Conservation (phyloP, 2,329 filamentous ascomycete genomes). For the Sphaerulina populicola region DNA sequence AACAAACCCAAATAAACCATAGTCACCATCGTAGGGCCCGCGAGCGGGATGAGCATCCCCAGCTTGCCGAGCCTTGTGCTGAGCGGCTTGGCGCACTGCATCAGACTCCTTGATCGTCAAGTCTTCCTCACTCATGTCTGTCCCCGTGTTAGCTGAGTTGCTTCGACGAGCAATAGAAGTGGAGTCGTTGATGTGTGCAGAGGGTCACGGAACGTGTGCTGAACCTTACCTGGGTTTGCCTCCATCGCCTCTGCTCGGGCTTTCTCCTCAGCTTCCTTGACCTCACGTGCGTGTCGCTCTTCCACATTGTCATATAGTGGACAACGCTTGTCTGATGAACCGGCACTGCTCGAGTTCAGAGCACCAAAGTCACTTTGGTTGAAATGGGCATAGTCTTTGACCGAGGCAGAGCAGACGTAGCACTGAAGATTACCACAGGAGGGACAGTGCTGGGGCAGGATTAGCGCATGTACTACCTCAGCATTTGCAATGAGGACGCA, state of each 20-base stretch:
- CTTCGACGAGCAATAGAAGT: not conserved
- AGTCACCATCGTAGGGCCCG: not conserved
- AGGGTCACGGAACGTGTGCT: not conserved
- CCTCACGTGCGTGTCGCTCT: constrained; percentile 54
- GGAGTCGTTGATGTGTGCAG: not conserved
- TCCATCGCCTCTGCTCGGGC: constrained; percentile 49
- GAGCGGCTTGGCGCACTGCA: constrained; percentile 17
- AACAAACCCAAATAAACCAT: constrained; percentile 3
- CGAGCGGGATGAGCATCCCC: not conserved
- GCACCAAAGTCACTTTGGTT: constrained; percentile 37
- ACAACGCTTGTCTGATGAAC: constrained; percentile 44
- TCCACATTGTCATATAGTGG: constrained; percentile 58
- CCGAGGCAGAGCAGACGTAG: constrained; percentile 61
- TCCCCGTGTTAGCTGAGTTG: not conserved
- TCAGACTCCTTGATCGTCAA: constrained; percentile 55
- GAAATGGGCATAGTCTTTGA: constrained; percentile 64
- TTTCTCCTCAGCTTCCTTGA: constrained; percentile 52
- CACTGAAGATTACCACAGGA: constrained; percentile 50
- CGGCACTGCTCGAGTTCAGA: constrained; percentile 32
- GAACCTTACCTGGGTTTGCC: constrained; percentile 45
- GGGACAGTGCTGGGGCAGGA: constrained; percentile 45
- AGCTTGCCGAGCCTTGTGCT: constrained; percentile 9
- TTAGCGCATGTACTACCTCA: not conserved
- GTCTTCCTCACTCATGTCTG: constrained; percentile 47
- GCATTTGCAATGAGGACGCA: too few relatives aligned